Conservation (phyloP, 2,329 filamentous ascomycete species). For the Apiospora pterosperma region DNA sequence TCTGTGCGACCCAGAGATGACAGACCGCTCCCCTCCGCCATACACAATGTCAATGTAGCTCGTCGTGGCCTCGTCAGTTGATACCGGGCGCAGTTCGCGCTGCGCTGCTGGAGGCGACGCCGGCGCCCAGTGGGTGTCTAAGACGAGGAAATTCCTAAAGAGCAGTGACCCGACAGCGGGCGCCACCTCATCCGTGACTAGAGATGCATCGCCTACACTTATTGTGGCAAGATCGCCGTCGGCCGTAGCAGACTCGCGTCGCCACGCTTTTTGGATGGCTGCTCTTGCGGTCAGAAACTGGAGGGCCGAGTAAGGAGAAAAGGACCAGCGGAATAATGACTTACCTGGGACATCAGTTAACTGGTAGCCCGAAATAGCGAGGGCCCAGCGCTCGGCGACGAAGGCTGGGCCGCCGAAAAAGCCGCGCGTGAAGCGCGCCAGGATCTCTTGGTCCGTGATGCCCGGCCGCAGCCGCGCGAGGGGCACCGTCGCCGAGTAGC, state of each 20-base stretch:
- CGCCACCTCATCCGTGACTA: background rate
- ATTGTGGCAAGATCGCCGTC: background rate
- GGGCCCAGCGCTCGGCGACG: background rate
- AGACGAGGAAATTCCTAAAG: constrained; percentile 4
- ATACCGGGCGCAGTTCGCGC: too few species aligned
- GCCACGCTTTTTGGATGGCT: background rate
- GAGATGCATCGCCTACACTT: background rate
- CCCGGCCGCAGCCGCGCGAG: background rate
- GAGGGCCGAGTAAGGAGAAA: background rate
- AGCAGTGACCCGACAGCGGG: background rate
- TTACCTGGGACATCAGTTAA: background rate
- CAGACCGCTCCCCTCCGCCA: background rate
- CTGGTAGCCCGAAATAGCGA: background rate
- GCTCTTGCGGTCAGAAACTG: background rate
- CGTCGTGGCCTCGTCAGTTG: background rate
- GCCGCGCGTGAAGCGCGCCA: background rate
- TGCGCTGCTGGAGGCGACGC: too few species aligned
- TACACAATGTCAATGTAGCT: background rate
- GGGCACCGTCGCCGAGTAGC: background rate
- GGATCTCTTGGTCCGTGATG: constrained; percentile 5
- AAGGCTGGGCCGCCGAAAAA: constrained; percentile 3
- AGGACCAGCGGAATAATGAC: background rate
- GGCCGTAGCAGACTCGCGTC: background rate
- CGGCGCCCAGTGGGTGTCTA: background rate
- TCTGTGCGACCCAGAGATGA: background rate